A percentile compares a stretch with the other conserved stretches of the same genome.
Conservation (phyloP, 305 asterid genomes). For the Fraxinus sp. region DNA sequence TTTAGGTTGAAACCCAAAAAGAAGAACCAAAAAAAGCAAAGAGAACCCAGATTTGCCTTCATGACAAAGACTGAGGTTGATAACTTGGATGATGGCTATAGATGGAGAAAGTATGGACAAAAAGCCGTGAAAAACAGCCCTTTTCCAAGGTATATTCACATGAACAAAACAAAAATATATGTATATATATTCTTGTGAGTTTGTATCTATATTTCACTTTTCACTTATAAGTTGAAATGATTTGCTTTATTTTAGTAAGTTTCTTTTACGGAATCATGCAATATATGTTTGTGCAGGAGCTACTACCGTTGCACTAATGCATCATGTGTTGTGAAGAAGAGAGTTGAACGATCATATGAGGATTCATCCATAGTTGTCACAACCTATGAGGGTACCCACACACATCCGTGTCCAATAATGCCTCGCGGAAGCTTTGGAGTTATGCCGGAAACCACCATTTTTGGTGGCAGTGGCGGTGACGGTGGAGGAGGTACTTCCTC, state of each 20-base stretch:
- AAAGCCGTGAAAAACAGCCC: slow-evolving; percentile 94
- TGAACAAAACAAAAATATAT: not conserved
- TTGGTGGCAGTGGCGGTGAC: slow-evolving; percentile 19
- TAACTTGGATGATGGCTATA: slow-evolving; percentile 86
- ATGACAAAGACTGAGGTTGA: slow-evolving; percentile 86
- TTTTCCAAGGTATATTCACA: slow-evolving; percentile 60
- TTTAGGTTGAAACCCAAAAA: slow-evolving; percentile 62
- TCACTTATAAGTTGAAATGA: not conserved
- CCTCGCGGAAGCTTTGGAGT: slow-evolving; percentile 56
- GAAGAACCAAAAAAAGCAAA: slow-evolving; percentile 69
- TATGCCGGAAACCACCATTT: slow-evolving; percentile 36
- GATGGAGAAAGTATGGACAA: slow-evolving; percentile 98
- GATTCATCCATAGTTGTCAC: slow-evolving; percentile 77
- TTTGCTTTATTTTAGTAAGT: not conserved
- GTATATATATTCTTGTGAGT: not conserved
- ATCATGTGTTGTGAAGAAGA: slow-evolving; percentile 79
- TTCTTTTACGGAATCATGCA: not conserved
- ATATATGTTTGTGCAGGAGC: slow-evolving; percentile 48
- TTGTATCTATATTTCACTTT: not conserved
- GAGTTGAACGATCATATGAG: slow-evolving; percentile 70
- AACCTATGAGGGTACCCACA: slow-evolving; percentile 87
- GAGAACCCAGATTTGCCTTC: slow-evolving; percentile 86
- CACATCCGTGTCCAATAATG: slow-evolving; percentile 62
- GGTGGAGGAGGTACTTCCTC: slow-evolving; percentile 19
- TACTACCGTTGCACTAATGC: slow-evolving; percentile 85